Conservation (phyloP, 805 yeast genomes). For the Spencermartinsiella europaea region DNA sequence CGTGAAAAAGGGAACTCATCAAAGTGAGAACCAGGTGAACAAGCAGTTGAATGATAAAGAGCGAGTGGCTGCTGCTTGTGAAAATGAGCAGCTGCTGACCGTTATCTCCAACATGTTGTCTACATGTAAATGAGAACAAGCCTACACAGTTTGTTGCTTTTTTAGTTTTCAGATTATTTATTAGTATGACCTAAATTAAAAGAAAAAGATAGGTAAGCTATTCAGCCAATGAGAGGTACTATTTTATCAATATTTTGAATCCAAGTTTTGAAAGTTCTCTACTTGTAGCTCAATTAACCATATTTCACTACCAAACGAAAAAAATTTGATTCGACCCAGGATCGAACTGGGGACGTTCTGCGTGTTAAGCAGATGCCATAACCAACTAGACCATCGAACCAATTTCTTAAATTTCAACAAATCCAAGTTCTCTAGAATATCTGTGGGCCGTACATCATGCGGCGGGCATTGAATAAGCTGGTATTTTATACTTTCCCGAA, state of each 20-base stretch:
- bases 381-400: constrained; percentile 99
- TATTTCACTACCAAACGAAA: constrained; percentile 34
- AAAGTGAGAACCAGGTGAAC: constrained; percentile 92
- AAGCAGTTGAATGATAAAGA: constrained; percentile 97
- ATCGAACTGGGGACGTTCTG: constrained; percentile 99
- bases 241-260: too few species aligned
- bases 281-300: background rate
- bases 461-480: too few species aligned
- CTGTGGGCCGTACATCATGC: too few species aligned
- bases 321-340: constrained; percentile 96
- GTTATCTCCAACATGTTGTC: constrained; percentile 93
- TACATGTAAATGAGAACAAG: constrained; percentile 54
- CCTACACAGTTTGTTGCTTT: too few species aligned
- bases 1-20: constrained; percentile 89
- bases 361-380: constrained; percentile 99
- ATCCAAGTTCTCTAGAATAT: too few species aligned
- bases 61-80: constrained; percentile 97
- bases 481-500: too few species aligned
- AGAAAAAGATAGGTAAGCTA: too few species aligned
- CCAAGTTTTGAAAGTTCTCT: too few species aligned
- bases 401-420: too few species aligned
- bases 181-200: too few species aligned
- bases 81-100: constrained; percentile 80
- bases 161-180: too few species aligned
- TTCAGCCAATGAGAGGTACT: too few species aligned